These are phyloP conservation scores for Fistulinella prunicolor DNA, from an alignment of 768 basidiomycete genomes.

Conservation along the genomic window DNA sequence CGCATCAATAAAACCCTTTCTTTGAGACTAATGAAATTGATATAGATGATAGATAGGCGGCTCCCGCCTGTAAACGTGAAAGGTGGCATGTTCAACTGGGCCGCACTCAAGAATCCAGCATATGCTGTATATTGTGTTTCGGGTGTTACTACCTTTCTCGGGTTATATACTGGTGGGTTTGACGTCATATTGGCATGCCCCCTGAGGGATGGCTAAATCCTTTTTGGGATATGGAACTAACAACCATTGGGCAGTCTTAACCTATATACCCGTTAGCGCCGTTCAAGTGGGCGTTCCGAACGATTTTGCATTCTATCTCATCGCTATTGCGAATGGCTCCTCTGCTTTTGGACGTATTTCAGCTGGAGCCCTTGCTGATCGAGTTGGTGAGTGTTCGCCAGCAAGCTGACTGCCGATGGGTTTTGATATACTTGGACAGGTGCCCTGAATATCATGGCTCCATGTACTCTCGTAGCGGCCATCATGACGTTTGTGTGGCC, in stretches of 20 bases:
- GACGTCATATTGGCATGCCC: no score
- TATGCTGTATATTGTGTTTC: conserved; percentile 60
- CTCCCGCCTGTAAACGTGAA: conserved; percentile 51
- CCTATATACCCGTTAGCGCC: conserved; percentile 63
- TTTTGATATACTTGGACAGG: conserved; percentile 36
- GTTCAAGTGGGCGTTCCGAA: conserved; percentile 44
- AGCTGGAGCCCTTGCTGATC: conserved; percentile 54
- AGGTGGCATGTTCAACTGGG: conserved; percentile 58
- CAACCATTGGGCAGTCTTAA: conserved; percentile 46
- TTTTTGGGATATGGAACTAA: conserved; percentile 4
- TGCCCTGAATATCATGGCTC: conserved; percentile 64
- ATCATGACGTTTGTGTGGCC: conserved; percentile 72
- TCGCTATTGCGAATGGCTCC: conserved; percentile 65
- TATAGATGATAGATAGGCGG: conserved; percentile 39
- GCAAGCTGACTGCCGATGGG: neutral
- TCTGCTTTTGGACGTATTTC: conserved; percentile 59
- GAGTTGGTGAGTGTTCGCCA: conserved; percentile 37
- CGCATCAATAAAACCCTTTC: neutral
- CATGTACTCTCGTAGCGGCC: conserved; percentile 54
- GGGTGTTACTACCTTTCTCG: conserved; percentile 57
- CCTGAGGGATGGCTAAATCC: no score
- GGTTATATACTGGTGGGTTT: conserved; percentile 59
- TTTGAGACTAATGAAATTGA: neutral
- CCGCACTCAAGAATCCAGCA: conserved; percentile 43
- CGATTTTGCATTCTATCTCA: conserved; percentile 58